phyloP scores from a whole-genome alignment of 805 yeast genomes.

The Wickerhamiella dianesei region DNA sequence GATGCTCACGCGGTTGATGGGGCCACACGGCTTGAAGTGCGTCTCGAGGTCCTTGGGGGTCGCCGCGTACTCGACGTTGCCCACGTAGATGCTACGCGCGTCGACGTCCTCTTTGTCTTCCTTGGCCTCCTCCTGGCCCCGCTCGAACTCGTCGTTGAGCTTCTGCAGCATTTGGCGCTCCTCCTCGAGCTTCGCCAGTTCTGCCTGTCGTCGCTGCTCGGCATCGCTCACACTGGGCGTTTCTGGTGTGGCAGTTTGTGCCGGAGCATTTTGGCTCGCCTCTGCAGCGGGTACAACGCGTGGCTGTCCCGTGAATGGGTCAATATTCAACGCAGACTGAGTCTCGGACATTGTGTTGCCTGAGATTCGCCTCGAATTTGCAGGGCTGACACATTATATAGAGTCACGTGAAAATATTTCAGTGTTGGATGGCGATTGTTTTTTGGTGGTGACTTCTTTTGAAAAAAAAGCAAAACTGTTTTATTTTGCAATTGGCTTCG shows the following conservation, averaged over 20 bases:
- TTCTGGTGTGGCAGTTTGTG: too few species aligned
- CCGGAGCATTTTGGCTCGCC: background rate
- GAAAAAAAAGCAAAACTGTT: too few species aligned
- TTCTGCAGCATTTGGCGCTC: slow-evolving; percentile 52
- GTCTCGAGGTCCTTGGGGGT: slow-evolving; percentile 69
- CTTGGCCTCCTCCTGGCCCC: slow-evolving; percentile 29
- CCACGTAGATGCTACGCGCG: slow-evolving; percentile 63
- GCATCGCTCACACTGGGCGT: too few species aligned
- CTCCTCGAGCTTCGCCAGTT: slow-evolving; percentile 34
- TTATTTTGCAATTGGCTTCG: too few species aligned
- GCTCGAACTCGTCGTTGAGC: slow-evolving; percentile 38
- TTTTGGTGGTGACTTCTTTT: too few species aligned
- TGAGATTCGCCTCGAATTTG: too few species aligned
- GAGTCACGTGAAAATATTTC: too few species aligned
- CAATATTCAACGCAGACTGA: background rate
- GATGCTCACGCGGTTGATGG: slow-evolving; percentile 68
- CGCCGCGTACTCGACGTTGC: slow-evolving; percentile 69
- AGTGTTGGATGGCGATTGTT: too few species aligned
- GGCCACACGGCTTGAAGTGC: slow-evolving; percentile 56
- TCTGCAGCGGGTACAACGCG: background rate
- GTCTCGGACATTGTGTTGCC: background rate
- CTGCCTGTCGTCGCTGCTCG: background rate
- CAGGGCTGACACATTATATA: too few species aligned
- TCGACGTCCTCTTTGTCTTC: slow-evolving; percentile 56
- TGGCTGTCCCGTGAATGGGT: background rate